A percentile compares a stretch with the other conserved stretches of the same genome.
phyloP scores from a whole-genome alignment of 2,329 filamentous ascomycete species.

The Bipolaris bicolor region DNA sequence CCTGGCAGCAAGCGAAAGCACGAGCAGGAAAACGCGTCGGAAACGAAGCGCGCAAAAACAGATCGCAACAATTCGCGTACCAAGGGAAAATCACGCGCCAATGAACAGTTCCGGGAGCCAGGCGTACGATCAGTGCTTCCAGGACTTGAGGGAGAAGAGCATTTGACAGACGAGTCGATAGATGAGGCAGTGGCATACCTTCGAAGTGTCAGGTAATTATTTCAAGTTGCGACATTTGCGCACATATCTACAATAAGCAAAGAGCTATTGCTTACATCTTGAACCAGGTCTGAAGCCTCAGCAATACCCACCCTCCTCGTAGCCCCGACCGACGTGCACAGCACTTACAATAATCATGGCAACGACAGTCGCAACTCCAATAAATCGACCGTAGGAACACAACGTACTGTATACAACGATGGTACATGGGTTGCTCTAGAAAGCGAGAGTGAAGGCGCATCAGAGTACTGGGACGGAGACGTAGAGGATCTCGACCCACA shows the following conservation, averaged over 20 bases:
- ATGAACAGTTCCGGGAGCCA: slow-evolving; percentile 21
- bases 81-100: slow-evolving; percentile 10
- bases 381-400: slow-evolving; percentile 58
- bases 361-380: slow-evolving; percentile 21
- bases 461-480: slow-evolving; percentile 22
- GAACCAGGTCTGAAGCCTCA: slow-evolving; percentile 73
- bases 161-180: slow-evolving; percentile 33
- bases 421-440: slow-evolving; percentile 74
- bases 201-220: slow-evolving; percentile 41
- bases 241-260: background rate
- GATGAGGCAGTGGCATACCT: slow-evolving; percentile 45
- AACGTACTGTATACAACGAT: slow-evolving; percentile 73
- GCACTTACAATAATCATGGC: slow-evolving; percentile 20
- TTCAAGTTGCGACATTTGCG: background rate
- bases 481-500: slow-evolving; percentile 53
- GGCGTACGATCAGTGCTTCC: slow-evolving; percentile 42
- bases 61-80: slow-evolving; percentile 3
- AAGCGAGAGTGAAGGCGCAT: slow-evolving; percentile 13
- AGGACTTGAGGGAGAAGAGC: slow-evolving; percentile 35
- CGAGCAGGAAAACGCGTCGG: slow-evolving; percentile 19
- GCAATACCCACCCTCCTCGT: slow-evolving; percentile 74
- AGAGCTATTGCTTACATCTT: slow-evolving; percentile 22
- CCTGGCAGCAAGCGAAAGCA: slow-evolving; percentile 33
- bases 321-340: slow-evolving; percentile 45
- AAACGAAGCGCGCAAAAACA: slow-evolving; percentile 25